Evolutionary conservation across 352 stramenopile genomes (phyloP).

Genomic region (Pythium oligandrum): DNA sequence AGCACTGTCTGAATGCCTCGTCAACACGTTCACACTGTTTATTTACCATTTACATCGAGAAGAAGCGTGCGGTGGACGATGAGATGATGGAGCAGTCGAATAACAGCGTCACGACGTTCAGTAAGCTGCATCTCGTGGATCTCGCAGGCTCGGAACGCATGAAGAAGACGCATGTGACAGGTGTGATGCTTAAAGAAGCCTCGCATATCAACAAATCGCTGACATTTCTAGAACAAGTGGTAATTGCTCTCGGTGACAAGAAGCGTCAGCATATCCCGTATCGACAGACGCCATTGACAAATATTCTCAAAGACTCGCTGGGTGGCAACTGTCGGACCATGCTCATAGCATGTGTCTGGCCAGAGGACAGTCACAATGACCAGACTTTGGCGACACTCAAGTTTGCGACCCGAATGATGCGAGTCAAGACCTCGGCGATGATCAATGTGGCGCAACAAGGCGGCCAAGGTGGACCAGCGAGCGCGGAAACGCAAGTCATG

Average conservation of each 20-base stretch:
- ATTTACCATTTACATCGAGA: constrained; percentile 72
- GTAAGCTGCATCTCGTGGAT: constrained; percentile 93
- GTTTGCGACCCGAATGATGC: constrained; percentile 87
- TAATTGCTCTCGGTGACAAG: constrained; percentile 88
- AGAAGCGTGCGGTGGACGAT: constrained; percentile 19
- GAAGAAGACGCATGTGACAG: constrained; percentile 63
- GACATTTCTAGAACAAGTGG: constrained; percentile 81
- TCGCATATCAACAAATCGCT: constrained; percentile 70
- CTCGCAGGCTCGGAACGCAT: constrained; percentile 92
- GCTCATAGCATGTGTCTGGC: constrained; percentile 85
- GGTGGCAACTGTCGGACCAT: constrained; percentile 77
- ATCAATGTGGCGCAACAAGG: constrained; percentile 43
- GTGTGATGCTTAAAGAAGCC: constrained; percentile 42
- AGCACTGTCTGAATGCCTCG: constrained; percentile 74
- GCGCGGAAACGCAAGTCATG: constrained; percentile 14
- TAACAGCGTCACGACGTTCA: constrained; percentile 36
- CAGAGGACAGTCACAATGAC: constrained; percentile 66
- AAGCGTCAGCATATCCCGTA: constrained; percentile 90
- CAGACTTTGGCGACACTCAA: constrained; percentile 90
- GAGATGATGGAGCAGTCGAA: constrained; percentile 14
- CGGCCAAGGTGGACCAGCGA: constrained; percentile 9
- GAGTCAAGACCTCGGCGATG: constrained; percentile 74
- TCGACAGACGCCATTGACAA: constrained; percentile 91
- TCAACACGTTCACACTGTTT: constrained; percentile 80
- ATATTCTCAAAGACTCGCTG: constrained; percentile 87